Percentiles rank a stretch among this genome's conserved stretches.
phyloP scores from a whole-genome alignment of 2,329 filamentous ascomycete genomes.

The Penicillium digitatum region DNA sequence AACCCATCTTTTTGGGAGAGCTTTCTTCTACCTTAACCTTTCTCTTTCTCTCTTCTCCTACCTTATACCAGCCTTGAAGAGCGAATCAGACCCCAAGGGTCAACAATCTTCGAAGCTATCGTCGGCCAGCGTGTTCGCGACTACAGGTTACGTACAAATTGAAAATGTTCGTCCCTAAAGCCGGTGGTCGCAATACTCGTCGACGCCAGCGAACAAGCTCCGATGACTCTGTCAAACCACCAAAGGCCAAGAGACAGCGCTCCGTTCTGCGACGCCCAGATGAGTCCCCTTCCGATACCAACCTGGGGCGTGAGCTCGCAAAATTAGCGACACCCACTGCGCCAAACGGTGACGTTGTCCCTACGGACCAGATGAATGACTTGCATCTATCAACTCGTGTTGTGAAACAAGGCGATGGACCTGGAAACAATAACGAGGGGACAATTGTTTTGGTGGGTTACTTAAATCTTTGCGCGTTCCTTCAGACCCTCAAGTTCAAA shows the following conservation, averaged over 20 bases:
- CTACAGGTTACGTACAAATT: neutral
- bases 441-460: slow-evolving; percentile 37
- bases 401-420: slow-evolving; percentile 37
- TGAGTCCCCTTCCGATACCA: slow-evolving; percentile 25
- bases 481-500: neutral
- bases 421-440: slow-evolving; percentile 30
- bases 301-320: slow-evolving; percentile 19
- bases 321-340: slow-evolving; percentile 12
- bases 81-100: slow-evolving; percentile 1
- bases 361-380: slow-evolving; percentile 21
- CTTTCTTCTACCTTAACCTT: neutral
- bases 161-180: slow-evolving; percentile 41
- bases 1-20: slow-evolving; percentile 1
- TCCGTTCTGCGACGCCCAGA: slow-evolving; percentile 40
- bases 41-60: neutral
- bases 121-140: slow-evolving; percentile 5
- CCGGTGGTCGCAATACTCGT: slow-evolving; percentile 35
- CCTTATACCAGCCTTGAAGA: neutral
- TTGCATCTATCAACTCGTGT: slow-evolving; percentile 38
- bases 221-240: slow-evolving; percentile 45
- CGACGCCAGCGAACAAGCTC: slow-evolving; percentile 42
- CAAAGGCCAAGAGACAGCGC: slow-evolving; percentile 46
- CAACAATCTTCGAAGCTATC: neutral
- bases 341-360: slow-evolving; percentile 11
- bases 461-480: slow-evolving; percentile 3